Evolutionary conservation across 2,329 filamentous ascomycete species (phyloP).

Genomic region (Alternaria sp.): DNA sequence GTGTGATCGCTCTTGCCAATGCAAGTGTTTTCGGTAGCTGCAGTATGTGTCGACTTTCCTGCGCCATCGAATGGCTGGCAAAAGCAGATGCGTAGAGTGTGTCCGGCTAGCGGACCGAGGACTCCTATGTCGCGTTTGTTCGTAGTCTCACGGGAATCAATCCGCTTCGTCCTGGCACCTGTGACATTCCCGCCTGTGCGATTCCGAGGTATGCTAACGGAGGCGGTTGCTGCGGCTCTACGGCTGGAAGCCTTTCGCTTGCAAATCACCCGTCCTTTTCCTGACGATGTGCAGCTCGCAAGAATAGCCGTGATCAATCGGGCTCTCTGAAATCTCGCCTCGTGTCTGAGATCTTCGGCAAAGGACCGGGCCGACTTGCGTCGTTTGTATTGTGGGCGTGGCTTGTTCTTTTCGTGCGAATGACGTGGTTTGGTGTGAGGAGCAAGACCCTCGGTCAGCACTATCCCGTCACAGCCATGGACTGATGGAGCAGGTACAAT

Average conservation of each 20-base stretch:
- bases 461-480: constrained; percentile 41
- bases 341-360: constrained; percentile 18
- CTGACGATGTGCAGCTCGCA: constrained; percentile 16
- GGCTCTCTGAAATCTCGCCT: constrained; percentile 24
- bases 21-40: constrained; percentile 8
- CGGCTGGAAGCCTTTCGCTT: constrained; percentile 15
- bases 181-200: background rate
- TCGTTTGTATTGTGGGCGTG: constrained; percentile 1
- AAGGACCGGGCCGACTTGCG: constrained; percentile 13
- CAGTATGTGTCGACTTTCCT: constrained; percentile 12
- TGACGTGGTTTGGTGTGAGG: constrained; percentile 23
- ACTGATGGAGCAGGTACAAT: constrained; percentile 21
- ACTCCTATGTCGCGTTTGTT: constrained; percentile 2
- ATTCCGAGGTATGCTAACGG: constrained; percentile 2
- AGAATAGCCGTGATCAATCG: constrained; percentile 20
- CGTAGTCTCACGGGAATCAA: background rate
- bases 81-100: constrained; percentile 44
- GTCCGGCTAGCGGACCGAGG: constrained; percentile 27
- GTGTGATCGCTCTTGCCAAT: constrained; percentile 1
- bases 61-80: constrained; percentile 46
- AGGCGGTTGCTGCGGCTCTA: constrained; percentile 6
- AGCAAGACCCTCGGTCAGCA: constrained; percentile 29
- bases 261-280: constrained; percentile 21
- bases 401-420: constrained; percentile 9
- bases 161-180: background rate